A percentile compares a stretch with the other conserved stretches of the same genome.
Conservation (phyloP, 495 filamentous ascomycete species). For the Xylaria grammica region DNA sequence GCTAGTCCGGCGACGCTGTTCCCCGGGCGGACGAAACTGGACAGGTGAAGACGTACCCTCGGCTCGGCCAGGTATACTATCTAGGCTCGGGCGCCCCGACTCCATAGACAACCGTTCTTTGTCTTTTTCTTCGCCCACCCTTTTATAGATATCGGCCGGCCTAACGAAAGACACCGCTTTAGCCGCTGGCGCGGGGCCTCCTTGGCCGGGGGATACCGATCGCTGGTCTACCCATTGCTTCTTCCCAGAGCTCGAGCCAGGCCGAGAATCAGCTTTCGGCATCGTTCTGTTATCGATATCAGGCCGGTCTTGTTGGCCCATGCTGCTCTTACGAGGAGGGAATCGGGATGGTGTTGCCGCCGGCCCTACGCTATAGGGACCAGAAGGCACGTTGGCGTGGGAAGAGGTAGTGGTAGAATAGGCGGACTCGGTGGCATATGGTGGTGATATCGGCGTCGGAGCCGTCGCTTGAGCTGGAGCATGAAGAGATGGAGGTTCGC, state of each 20-base stretch:
- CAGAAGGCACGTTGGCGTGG: slow-evolving; percentile 24
- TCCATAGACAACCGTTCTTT: slow-evolving; percentile 61
- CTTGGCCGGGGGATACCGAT: slow-evolving; percentile 41
- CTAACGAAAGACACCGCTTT: slow-evolving; percentile 69
- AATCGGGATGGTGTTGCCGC: slow-evolving; percentile 43
- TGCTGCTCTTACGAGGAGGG: slow-evolving; percentile 66
- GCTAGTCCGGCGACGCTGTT: slow-evolving; percentile 30
- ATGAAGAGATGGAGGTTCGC: slow-evolving; percentile 28
- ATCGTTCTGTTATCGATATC: slow-evolving; percentile 29
- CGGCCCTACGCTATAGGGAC: slow-evolving; percentile 31
- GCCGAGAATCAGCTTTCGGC: slow-evolving; percentile 30
- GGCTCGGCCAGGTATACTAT: slow-evolving; percentile 36
- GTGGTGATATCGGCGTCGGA: background rate
- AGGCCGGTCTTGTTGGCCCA: slow-evolving; percentile 51
- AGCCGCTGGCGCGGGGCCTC: slow-evolving; percentile 27
- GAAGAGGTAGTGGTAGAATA: slow-evolving; percentile 16
- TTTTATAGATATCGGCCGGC: slow-evolving; percentile 80
- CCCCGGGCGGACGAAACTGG: slow-evolving; percentile 20
- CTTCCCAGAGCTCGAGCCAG: slow-evolving; percentile 31
- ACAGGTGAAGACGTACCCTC: slow-evolving; percentile 15
- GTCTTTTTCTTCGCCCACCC: slow-evolving; percentile 70
- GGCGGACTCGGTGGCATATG: slow-evolving; percentile 11
- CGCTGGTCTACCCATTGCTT: slow-evolving; percentile 39
- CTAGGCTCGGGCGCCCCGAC: slow-evolving; percentile 52
- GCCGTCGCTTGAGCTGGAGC: slow-evolving; percentile 26